A percentile compares a stretch with the other conserved stretches of the same genome.
Conservation (phyloP, 78 protist species). For the Cavenderia fasciculata region DNA sequence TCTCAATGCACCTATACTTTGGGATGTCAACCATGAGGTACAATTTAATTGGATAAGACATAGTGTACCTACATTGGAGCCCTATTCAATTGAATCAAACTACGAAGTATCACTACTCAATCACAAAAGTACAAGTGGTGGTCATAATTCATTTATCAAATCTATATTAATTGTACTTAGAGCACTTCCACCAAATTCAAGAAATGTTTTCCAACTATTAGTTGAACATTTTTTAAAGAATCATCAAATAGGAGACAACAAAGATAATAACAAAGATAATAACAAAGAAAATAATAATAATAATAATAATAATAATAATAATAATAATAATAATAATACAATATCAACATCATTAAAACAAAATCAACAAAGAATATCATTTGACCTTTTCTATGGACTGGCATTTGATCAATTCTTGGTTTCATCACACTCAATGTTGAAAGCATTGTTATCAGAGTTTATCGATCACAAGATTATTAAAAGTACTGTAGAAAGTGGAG, state of each 20-base stretch:
- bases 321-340: too few relatives aligned
- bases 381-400: background rate
- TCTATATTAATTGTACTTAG: background rate
- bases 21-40: background rate
- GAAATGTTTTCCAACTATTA: background rate
- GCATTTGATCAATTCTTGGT: slow-evolving; percentile 1
- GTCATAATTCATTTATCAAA: background rate
- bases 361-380: background rate
- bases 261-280: background rate
- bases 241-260: background rate
- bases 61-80: background rate
- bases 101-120: slow-evolving; percentile 2
- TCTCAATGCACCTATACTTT: background rate
- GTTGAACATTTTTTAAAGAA: background rate
- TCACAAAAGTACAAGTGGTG: too few relatives aligned
- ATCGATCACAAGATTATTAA: slow-evolving; percentile 15
- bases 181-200: background rate
- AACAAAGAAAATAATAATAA: too few relatives aligned
- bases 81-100: background rate
- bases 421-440: background rate
- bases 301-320: too few relatives aligned
- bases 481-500: background rate
- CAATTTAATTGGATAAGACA: slow-evolving; percentile 1
- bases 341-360: too few relatives aligned
- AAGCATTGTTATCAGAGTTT: slow-evolving; percentile 2